Conservation (phyloP, 2,329 filamentous ascomycete genomes). For the Aureobasidium zeae region DNA sequence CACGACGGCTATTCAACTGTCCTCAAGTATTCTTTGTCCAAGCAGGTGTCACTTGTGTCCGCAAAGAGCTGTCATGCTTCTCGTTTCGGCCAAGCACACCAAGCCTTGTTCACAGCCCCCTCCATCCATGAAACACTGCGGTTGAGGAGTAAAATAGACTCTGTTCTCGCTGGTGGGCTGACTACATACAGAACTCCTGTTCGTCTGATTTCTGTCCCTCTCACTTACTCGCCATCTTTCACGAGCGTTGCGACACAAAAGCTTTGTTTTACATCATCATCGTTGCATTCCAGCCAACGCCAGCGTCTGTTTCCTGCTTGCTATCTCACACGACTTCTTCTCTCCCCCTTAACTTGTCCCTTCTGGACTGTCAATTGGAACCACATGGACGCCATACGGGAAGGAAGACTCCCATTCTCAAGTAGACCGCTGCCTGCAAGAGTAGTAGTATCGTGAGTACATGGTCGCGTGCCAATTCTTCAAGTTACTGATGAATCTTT, state of each 20-base stretch:
- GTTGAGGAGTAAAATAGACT: neutral
- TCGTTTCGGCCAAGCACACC: slow-evolving; percentile 5
- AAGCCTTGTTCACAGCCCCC: slow-evolving; percentile 10
- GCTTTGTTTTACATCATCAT: neutral
- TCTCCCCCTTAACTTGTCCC: neutral
- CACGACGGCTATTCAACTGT: no score
- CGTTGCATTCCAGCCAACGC: no score
- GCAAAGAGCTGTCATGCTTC: no score
- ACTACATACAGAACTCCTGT: neutral
- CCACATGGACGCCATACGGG: slow-evolving; percentile 1
- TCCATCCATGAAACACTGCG: slow-evolving; percentile 7
- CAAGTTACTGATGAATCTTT: neutral
- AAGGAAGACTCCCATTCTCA: slow-evolving; percentile 42
- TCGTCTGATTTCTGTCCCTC: neutral
- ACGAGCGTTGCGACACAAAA: slow-evolving; percentile 1
- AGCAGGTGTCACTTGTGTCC: no score
- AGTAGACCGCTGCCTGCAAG: slow-evolving; percentile 43
- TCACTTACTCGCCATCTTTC: neutral
- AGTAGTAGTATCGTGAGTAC: slow-evolving; percentile 44
- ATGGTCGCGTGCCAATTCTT: neutral
- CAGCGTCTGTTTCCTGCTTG: no score
- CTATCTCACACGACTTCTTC: no score
- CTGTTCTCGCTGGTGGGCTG: neutral
- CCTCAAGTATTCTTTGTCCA: no score
- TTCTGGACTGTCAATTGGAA: neutral